phyloP scores from a whole-genome alignment of 164 flowering plant species.

The Aristolochia californica region DNA sequence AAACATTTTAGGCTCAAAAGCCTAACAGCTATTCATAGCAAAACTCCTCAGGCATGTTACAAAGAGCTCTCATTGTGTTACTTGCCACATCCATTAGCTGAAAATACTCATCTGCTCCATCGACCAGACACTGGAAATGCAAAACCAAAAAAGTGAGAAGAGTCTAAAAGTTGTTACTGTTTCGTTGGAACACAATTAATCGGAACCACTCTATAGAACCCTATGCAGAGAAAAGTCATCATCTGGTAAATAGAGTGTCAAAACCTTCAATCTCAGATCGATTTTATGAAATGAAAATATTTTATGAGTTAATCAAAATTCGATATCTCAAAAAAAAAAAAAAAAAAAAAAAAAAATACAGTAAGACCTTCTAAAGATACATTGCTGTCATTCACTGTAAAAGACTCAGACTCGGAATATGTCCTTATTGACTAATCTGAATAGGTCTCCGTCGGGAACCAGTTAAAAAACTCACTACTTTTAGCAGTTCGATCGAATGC shows the following conservation, averaged over 20 bases:
- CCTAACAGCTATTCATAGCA: constrained; percentile 8
- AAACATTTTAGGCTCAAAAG: too few species aligned
- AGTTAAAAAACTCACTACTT: too few species aligned
- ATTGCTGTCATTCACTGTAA: too few species aligned
- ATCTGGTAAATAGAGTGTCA: not conserved
- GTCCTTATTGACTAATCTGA: too few species aligned
- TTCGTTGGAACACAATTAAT: not conserved
- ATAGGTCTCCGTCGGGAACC: too few species aligned
- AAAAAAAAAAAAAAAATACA: too few species aligned
- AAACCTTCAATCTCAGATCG: too few species aligned
- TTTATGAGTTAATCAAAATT: not conserved
- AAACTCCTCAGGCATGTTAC: constrained; percentile 64
- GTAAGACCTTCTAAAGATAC: too few species aligned
- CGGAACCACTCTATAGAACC: not conserved
- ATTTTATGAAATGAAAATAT: not conserved
- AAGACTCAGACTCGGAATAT: too few species aligned
- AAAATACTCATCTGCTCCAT: constrained; percentile 95
- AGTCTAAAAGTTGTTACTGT: not conserved
- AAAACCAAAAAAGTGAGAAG: constrained; percentile 11
- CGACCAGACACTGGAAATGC: constrained; percentile 70
- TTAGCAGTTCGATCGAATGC: too few species aligned
- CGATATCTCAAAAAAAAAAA: too few species aligned
- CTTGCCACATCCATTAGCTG: constrained; percentile 86
- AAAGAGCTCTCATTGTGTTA: constrained; percentile 57
- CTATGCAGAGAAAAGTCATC: not conserved